phyloP scores from a whole-genome alignment of 1,284 basidiomycete genomes.

The Pascua sp. region DNA sequence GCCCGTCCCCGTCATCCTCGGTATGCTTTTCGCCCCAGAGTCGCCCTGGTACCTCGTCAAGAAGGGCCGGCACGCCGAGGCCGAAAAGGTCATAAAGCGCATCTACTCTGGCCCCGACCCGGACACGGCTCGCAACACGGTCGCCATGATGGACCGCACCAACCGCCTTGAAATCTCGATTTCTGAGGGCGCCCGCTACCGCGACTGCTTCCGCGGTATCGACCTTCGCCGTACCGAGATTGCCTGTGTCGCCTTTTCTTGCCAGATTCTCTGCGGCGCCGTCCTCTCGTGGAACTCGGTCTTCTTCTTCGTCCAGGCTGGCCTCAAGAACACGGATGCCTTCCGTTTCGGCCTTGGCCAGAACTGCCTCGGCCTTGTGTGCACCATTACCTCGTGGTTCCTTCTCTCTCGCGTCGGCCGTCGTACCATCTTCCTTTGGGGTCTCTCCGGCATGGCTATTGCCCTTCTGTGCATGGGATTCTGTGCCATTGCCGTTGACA shows the following conservation, averaged over 20 bases:
- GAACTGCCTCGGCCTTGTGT: not conserved
- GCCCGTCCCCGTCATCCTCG: slow-evolving; percentile 37
- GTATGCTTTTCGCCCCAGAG: slow-evolving; percentile 33
- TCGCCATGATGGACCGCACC: slow-evolving; percentile 35
- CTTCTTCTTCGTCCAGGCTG: slow-evolving; percentile 11
- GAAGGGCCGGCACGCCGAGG: slow-evolving; percentile 23
- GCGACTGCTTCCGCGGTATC: slow-evolving; percentile 37
- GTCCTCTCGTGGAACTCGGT: slow-evolving; percentile 18
- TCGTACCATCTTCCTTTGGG: not conserved
- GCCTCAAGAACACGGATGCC: not conserved
- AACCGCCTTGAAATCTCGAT: slow-evolving; percentile 29
- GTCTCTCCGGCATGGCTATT: not conserved
- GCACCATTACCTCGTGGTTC: not conserved
- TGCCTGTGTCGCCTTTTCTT: slow-evolving; percentile 11
- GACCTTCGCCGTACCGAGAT: slow-evolving; percentile 52
- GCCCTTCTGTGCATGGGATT: too few species aligned
- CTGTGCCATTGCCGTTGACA: too few species aligned
- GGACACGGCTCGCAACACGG: slow-evolving; percentile 26
- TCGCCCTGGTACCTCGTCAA: slow-evolving; percentile 40
- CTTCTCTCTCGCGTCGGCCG: not conserved
- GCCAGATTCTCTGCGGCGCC: slow-evolving; percentile 26
- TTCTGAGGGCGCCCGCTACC: slow-evolving; percentile 19
- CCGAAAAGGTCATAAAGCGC: slow-evolving; percentile 17
- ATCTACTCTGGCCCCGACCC: slow-evolving; percentile 23
- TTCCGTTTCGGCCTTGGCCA: slow-evolving; percentile 1